Conservation (phyloP, 495 filamentous ascomycete genomes). For the Hypomontagnella submonticulosa region DNA sequence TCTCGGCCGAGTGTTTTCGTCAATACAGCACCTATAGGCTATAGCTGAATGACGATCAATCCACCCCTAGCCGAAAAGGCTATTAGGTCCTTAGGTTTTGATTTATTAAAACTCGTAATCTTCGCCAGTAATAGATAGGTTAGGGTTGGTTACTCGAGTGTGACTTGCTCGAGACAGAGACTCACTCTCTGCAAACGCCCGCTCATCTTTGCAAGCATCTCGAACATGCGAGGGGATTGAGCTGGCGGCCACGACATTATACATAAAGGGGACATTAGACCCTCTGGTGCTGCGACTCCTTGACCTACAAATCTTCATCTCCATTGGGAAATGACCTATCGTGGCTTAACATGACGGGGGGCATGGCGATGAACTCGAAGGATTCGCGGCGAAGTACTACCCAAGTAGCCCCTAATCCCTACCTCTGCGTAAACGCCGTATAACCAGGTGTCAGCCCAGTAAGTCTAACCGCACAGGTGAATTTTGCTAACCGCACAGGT, state of each 20-base stretch:
- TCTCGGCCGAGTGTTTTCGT: conserved; percentile 1
- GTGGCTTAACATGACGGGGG: conserved; percentile 40
- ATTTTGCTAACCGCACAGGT: no score
- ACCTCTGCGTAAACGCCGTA: background rate
- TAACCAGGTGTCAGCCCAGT: no score
- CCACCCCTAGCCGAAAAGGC: no score
- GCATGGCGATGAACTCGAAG: conserved; percentile 33
- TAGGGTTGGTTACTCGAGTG: conserved; percentile 7
- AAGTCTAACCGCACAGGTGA: no score
- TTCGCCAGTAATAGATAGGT: background rate
- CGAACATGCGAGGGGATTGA: background rate
- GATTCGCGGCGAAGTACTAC: conserved; percentile 24
- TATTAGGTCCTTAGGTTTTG: no score
- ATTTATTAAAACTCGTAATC: background rate
- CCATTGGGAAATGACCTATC: conserved; percentile 28
- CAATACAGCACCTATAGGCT: background rate
- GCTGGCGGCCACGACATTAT: conserved; percentile 15
- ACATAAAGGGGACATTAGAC: conserved; percentile 24
- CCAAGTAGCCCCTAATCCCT: conserved; percentile 6
- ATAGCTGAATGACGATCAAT: background rate
- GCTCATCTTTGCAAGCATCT: conserved; percentile 10
- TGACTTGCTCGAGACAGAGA: conserved; percentile 9
- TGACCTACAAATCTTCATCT: conserved; percentile 6
- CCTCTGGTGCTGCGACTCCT: conserved; percentile 16
- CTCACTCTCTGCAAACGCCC: background rate